phyloP scores from a whole-genome alignment of 495 filamentous ascomycete species.

The Neurospora intermedia region DNA sequence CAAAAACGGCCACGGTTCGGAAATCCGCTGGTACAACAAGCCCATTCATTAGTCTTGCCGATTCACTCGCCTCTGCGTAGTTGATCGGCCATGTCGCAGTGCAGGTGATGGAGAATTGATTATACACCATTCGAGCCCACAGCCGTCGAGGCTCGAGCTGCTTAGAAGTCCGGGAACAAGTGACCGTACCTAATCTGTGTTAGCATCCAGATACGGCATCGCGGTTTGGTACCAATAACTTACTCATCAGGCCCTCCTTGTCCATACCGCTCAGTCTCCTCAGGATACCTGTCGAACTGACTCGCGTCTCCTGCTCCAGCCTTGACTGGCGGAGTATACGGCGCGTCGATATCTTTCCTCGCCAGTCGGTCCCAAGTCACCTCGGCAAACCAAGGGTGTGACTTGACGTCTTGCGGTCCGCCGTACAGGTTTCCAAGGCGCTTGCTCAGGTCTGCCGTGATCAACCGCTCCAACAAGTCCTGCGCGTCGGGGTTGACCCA shows the following conservation, averaged over 20 bases:
- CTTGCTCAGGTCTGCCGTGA: constrained; percentile 92
- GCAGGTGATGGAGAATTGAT: not conserved
- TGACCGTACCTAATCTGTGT: constrained; percentile 3
- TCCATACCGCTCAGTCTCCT: constrained; percentile 90
- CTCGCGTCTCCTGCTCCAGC: constrained; percentile 90
- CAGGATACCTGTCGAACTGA: constrained; percentile 95
- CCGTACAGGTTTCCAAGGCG: constrained; percentile 87
- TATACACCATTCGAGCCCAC: not conserved
- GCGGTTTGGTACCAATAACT: constrained; percentile 30
- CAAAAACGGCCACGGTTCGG: not conserved
- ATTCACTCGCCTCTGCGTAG: not conserved
- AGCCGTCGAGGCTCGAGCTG: not conserved
- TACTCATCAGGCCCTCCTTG: constrained; percentile 68
- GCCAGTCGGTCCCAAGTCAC: constrained; percentile 93
- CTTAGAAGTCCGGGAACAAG: constrained; percentile 11
- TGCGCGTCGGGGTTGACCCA: constrained; percentile 93
- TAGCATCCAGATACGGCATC: not conserved
- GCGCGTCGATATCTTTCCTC: constrained; percentile 95
- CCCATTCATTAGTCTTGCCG: not conserved
- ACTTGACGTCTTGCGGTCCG: constrained; percentile 89
- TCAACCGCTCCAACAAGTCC: constrained; percentile 80
- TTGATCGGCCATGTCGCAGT: not conserved
- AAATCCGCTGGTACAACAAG: not conserved
- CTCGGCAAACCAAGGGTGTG: constrained; percentile 90
- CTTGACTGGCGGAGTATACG: constrained; percentile 93